phyloP scores from a whole-genome alignment of 805 yeast genomes.

The Wilhelminamyces savonicus region DNA sequence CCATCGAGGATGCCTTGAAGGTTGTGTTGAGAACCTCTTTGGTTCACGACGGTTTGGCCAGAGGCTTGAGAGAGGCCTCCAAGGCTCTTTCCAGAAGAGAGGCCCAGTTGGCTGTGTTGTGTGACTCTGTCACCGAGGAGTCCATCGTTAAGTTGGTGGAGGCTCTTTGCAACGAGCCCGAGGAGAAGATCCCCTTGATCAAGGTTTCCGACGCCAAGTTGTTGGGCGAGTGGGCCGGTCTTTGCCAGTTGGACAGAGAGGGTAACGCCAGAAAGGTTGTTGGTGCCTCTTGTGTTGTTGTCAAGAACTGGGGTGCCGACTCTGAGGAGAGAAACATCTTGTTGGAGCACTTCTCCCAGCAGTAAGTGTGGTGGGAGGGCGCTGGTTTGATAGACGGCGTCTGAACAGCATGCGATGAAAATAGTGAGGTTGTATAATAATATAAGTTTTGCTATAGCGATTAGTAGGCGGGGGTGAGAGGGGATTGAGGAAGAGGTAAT shows the following conservation, averaged over 20 bases:
- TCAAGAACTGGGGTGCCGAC: conserved; percentile 99
- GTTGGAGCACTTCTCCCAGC: conserved; percentile 92
- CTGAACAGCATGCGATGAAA: background rate
- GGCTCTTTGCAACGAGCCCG: conserved; percentile 98
- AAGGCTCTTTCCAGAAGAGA: conserved; percentile 97
- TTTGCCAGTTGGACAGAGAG: conserved; percentile 98
- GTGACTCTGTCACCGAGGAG: conserved; percentile 98
- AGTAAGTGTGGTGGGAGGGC: conserved; percentile 38
- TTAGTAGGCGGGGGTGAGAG: no score
- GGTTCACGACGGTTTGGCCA: conserved; percentile 99
- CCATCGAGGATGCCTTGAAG: conserved; percentile 97
- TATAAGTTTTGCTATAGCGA: conserved; percentile 7
- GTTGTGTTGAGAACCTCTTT: conserved; percentile 97
- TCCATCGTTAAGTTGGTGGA: conserved; percentile 95
- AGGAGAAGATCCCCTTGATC: conserved; percentile 93
- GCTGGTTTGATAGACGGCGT: conserved; percentile 1
- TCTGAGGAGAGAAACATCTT: conserved; percentile 95
- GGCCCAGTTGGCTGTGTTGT: conserved; percentile 95
- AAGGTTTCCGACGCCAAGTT: conserved; percentile 99
- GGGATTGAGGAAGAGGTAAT: no score
- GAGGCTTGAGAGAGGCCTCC: conserved; percentile 99
- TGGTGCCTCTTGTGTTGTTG: conserved; percentile 99
- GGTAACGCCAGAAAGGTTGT: conserved; percentile 99
- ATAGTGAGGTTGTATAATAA: conserved; percentile 9
- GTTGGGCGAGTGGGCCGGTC: conserved; percentile 99